Evolutionary conservation across 73 alveolate genomes (phyloP).

Genomic region (Uronychia setigera): DNA sequence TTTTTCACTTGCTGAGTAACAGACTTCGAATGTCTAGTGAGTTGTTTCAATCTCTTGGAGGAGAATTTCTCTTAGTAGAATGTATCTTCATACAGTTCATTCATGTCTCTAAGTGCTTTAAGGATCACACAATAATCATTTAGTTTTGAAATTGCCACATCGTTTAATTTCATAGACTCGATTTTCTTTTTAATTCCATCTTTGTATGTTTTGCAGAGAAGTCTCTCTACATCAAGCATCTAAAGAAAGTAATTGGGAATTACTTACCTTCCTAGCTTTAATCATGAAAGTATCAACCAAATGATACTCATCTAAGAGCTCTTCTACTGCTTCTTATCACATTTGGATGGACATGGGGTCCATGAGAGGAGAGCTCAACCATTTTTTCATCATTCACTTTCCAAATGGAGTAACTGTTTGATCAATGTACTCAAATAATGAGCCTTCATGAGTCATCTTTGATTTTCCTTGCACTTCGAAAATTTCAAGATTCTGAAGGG

Average conservation of each 20-base stretch:
- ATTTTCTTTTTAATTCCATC: conserved; percentile 65
- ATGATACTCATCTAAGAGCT: conserved; percentile 31
- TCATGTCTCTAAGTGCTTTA: background rate
- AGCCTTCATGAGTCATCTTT: conserved; percentile 54
- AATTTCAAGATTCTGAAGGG: conserved; percentile 83
- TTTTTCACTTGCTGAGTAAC: background rate
- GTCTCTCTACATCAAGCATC: conserved; percentile 68
- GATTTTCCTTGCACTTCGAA: conserved; percentile 74
- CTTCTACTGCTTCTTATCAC: conserved; percentile 73
- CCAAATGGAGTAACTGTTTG: conserved; percentile 77
- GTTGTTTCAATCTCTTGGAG: background rate
- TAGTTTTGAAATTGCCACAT: conserved; percentile 35
- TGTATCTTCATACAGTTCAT: background rate
- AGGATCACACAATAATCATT: conserved; percentile 62
- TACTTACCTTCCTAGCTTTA: conserved; percentile 28
- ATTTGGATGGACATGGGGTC: conserved; percentile 52
- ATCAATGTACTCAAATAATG: conserved; percentile 63
- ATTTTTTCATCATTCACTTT: conserved; percentile 70
- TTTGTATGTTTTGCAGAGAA: conserved; percentile 64
- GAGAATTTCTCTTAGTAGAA: background rate
- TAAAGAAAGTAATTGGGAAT: too few species aligned
- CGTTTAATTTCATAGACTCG: conserved; percentile 58
- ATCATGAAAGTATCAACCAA: conserved; percentile 57
- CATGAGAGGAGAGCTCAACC: conserved; percentile 78
- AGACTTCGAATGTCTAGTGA: background rate